Conservation (phyloP, 2,329 filamentous ascomycete genomes). For the Sclerotinia subarctica region DNA sequence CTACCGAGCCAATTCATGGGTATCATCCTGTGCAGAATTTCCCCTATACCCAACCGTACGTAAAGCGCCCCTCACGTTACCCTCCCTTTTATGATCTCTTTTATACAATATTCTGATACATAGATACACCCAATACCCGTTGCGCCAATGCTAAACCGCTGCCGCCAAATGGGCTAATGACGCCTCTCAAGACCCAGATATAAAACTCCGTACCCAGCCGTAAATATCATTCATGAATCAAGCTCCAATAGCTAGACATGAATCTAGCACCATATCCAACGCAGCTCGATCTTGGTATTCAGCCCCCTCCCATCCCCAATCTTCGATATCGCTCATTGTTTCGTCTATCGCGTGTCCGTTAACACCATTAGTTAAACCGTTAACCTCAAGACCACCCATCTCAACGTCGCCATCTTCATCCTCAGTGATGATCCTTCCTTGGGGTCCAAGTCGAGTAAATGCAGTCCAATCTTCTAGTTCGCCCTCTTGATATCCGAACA, state of each 20-base stretch:
- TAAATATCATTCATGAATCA: constrained; percentile 22
- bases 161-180: neutral
- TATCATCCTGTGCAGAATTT: constrained; percentile 33
- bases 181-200: constrained; percentile 24
- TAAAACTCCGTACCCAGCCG: constrained; percentile 27
- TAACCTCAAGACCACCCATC: constrained; percentile 40
- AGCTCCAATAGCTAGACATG: constrained; percentile 37
- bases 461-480: constrained; percentile 67
- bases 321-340: constrained; percentile 55
- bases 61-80: constrained; percentile 24
- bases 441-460: constrained; percentile 45
- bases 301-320: constrained; percentile 61
- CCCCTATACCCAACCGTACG: constrained; percentile 20
- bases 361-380: constrained; percentile 33
- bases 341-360: constrained; percentile 48
- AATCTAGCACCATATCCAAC: constrained; percentile 52
- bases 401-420: constrained; percentile 40
- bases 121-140: constrained; percentile 22
- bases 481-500: constrained; percentile 70
- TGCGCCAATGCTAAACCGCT: constrained; percentile 26
- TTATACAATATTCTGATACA: constrained; percentile 30
- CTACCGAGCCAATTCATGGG: constrained; percentile 23
- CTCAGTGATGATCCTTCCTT: constrained; percentile 38
- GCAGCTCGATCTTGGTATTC: constrained; percentile 49
- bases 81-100: constrained; percentile 23